Percentiles rank a stretch among this genome's conserved stretches.
phyloP scores from a whole-genome alignment of 164 flowering plant genomes.

The Stephania japonica region DNA sequence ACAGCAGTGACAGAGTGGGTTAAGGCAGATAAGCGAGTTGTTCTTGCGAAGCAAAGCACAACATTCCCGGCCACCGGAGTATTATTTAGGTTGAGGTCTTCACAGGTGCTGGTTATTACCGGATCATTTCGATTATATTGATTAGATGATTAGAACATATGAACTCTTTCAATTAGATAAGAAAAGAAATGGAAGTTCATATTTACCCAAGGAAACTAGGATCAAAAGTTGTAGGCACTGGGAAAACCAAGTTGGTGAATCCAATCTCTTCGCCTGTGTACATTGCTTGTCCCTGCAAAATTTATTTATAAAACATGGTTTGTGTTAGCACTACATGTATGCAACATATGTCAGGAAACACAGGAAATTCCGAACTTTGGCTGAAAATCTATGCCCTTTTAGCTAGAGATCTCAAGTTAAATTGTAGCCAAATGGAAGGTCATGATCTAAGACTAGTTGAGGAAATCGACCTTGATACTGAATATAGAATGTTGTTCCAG shows the following conservation, averaged over 20 bases:
- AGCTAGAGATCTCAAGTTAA: too few relatives aligned
- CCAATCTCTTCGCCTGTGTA: conserved; percentile 6
- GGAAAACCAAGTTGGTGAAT: conserved; percentile 11
- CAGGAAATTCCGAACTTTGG: too few relatives aligned
- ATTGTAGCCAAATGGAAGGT: too few relatives aligned
- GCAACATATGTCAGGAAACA: too few relatives aligned
- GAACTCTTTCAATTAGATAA: not conserved
- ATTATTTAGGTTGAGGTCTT: conserved; percentile 12
- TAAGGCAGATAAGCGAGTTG: not conserved
- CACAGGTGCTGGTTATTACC: conserved; percentile 20
- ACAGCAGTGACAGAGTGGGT: not conserved
- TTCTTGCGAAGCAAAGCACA: conserved; percentile 17
- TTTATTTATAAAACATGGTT: not conserved
- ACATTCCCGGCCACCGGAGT: conserved; percentile 15
- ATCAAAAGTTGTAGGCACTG: not conserved
- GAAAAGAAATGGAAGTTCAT: not conserved
- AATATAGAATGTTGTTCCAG: too few relatives aligned
- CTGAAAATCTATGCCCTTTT: too few relatives aligned
- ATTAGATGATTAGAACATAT: not conserved
- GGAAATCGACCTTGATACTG: too few relatives aligned
- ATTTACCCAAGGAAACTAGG: not conserved
- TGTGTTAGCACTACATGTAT: too few relatives aligned
- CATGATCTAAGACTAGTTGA: too few relatives aligned
- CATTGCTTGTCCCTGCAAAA: conserved; percentile 20
- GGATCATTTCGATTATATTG: not conserved